A percentile compares a stretch with the other conserved stretches of the same genome.
Conservation (phyloP, 1,284 basidiomycete species). For the Exobasidium rhododendri region DNA sequence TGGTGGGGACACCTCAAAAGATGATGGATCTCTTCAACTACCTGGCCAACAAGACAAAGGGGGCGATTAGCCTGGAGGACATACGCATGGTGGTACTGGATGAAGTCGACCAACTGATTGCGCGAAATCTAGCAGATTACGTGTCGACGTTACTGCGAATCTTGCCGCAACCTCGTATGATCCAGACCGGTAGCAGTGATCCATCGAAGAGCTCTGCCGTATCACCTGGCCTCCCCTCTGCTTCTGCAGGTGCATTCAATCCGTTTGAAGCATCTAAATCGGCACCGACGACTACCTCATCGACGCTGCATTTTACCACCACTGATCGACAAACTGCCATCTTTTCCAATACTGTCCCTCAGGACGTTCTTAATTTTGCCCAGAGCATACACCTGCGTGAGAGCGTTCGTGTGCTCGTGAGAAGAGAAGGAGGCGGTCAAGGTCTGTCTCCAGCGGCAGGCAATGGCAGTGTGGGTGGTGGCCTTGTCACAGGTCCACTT, state of each 20-base stretch:
- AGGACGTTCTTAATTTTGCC: conserved; percentile 86
- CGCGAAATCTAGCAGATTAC: conserved; percentile 89
- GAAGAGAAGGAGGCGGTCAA: conserved; percentile 69
- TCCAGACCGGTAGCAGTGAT: conserved; percentile 11
- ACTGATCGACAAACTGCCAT: conserved; percentile 90
- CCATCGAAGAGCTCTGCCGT: conserved; percentile 17
- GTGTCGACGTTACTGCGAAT: conserved; percentile 88
- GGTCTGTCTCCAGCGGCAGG: conserved; percentile 1
- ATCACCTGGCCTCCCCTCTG: conserved; percentile 61
- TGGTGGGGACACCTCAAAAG: conserved; percentile 95
- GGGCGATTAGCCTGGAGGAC: conserved; percentile 63
- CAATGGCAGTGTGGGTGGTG: conserved; percentile 3
- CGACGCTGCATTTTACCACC: conserved; percentile 42
- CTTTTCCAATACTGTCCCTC: conserved; percentile 90
- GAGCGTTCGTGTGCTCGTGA: conserved; percentile 89
- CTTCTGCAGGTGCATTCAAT: conserved; percentile 57
- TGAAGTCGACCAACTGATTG: conserved; percentile 95
- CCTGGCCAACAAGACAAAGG: conserved; percentile 57
- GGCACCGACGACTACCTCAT: conserved; percentile 12
- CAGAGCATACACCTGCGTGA: conserved; percentile 82
- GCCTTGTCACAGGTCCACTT: neutral
- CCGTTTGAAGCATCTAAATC: conserved; percentile 15
- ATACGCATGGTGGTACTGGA: conserved; percentile 89
- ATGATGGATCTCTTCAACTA: conserved; percentile 86
- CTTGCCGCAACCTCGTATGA: conserved; percentile 67